Evolutionary conservation across 495 filamentous ascomycete genomes (phyloP).

Genomic region (Aspergillus incahuasiensis): DNA sequence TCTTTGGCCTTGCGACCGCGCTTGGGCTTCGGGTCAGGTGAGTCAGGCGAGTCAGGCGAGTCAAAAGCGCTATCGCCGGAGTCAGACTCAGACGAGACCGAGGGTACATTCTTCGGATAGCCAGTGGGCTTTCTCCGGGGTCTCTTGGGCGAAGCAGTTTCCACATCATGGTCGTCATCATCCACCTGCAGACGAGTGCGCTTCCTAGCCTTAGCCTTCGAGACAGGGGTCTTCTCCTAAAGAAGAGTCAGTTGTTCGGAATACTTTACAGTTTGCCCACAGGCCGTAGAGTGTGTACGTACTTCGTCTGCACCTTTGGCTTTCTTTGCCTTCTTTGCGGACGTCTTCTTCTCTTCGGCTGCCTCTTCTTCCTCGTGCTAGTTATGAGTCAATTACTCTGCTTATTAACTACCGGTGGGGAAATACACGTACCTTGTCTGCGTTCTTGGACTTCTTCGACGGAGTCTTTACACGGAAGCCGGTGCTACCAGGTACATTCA

Average conservation of each 20-base stretch:
- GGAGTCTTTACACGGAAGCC: constrained; percentile 50
- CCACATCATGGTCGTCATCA: background rate
- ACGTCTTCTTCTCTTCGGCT: constrained; percentile 23
- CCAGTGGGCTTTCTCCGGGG: background rate
- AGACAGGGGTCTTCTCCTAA: constrained; percentile 22
- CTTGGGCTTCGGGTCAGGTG: background rate
- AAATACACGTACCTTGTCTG: background rate
- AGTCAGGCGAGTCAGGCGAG: background rate
- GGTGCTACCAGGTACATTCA: constrained; percentile 60
- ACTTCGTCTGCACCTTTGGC: constrained; percentile 8
- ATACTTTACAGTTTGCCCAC: constrained; percentile 9
- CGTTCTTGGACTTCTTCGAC: constrained; percentile 38
- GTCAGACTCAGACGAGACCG: background rate
- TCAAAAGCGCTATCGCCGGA: background rate
- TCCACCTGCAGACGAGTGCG: constrained; percentile 4
- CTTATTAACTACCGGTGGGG: background rate
- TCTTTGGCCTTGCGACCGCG: background rate
- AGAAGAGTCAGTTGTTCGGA: constrained; percentile 11
- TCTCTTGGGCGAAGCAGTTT: constrained; percentile 2
- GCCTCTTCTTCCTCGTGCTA: constrained; percentile 27
- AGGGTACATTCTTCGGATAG: background rate
- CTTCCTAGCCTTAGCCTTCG: constrained; percentile 26
- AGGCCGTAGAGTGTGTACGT: background rate
- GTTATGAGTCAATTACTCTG: constrained; percentile 15
- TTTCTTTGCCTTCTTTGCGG: constrained; percentile 13